phyloP scores from a whole-genome alignment of 768 basidiomycete genomes.

The Termitomyces sp. region DNA sequence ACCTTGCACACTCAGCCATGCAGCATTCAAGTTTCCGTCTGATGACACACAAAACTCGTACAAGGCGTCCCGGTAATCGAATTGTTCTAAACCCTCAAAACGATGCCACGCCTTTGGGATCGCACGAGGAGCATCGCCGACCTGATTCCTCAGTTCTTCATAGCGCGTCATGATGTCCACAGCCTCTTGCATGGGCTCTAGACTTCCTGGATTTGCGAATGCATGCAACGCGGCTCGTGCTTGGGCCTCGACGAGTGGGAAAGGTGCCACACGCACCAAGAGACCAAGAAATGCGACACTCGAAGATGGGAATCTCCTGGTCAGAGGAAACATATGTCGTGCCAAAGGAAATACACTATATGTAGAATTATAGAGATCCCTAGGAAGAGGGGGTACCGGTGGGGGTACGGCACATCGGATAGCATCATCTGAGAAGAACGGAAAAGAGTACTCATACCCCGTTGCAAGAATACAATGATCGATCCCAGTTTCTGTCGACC shows the following conservation, averaged over 20 bases:
- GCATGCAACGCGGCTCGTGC: slow-evolving; percentile 54
- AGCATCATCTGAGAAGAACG: slow-evolving; percentile 45
- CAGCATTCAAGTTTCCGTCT: background rate
- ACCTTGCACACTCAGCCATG: background rate
- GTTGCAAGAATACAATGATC: slow-evolving; percentile 71
- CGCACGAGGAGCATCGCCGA: slow-evolving; percentile 25
- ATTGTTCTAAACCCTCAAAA: slow-evolving; percentile 50
- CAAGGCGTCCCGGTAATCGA: slow-evolving; percentile 60
- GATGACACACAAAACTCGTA: slow-evolving; percentile 35
- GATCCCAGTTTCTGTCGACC: slow-evolving; percentile 44
- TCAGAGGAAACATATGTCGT: slow-evolving; percentile 63
- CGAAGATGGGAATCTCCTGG: slow-evolving; percentile 33
- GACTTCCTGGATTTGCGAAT: slow-evolving; percentile 43
- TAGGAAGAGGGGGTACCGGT: slow-evolving; percentile 41
- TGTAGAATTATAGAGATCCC: slow-evolving; percentile 55
- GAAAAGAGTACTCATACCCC: slow-evolving; percentile 62
- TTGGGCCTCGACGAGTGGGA: slow-evolving; percentile 78
- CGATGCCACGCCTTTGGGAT: slow-evolving; percentile 56
- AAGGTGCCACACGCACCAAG: slow-evolving; percentile 52
- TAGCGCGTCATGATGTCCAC: slow-evolving; percentile 45
- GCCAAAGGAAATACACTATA: slow-evolving; percentile 68
- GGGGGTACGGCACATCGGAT: slow-evolving; percentile 32
- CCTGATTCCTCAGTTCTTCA: slow-evolving; percentile 29
- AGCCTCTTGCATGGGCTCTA: slow-evolving; percentile 45
- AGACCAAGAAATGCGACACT: slow-evolving; percentile 67